Base-by-base conservation (phyloP, 2,329 filamentous ascomycete species). In the Neofusicoccum laricinum region DNA sequence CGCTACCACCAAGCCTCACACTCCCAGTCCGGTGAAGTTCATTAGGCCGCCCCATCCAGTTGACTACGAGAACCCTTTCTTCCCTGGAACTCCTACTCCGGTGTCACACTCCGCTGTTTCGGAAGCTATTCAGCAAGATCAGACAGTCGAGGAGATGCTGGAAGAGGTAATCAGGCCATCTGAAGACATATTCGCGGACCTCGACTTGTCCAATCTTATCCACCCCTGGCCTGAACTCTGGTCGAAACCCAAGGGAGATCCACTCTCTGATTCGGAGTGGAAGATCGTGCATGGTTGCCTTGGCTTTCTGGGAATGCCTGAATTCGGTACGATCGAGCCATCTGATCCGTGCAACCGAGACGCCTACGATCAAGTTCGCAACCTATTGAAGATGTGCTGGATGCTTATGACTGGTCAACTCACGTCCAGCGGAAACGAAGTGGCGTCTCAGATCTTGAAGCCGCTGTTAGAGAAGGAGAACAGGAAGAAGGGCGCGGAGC, bases 151-250 rank as follows among this genome's bases (percentile, higher is more conserved):
- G 25, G 25, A 30, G 25, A 30, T 30, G 25, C 25, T 30, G 25
- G 4, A 30, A 4, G 25, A 30, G 25, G 25, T 30, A 30, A 30
- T 30, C 25, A 30, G 25, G 25, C 25, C 25, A 30, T 30, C 25
- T 30, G 25, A 6, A 30, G 11, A 36, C 10, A 15, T 32, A 10
- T n/a, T 12, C 55, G 41, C 17, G 21, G 6, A 25, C n/a, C 25
- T 32, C 7, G 21, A 51, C 8, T 30, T 40, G 6, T 14, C 14
- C 1, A 40, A 55, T 7, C 40, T 53, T 2, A 40, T 63, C 3
- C 49, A 63, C 4, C 61, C 61, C 2, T 63, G 61, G 61, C 61
- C 61, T 4, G n/a, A 63, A 6, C 32, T 63, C 15, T 63, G 61
- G 61, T 2, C 21, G 15, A 21, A 2, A 11, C 55, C 46, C 15